phyloP scores from a whole-genome alignment of 176 grass and related monocot species.

The Hyparrhenia diplandra region DNA sequence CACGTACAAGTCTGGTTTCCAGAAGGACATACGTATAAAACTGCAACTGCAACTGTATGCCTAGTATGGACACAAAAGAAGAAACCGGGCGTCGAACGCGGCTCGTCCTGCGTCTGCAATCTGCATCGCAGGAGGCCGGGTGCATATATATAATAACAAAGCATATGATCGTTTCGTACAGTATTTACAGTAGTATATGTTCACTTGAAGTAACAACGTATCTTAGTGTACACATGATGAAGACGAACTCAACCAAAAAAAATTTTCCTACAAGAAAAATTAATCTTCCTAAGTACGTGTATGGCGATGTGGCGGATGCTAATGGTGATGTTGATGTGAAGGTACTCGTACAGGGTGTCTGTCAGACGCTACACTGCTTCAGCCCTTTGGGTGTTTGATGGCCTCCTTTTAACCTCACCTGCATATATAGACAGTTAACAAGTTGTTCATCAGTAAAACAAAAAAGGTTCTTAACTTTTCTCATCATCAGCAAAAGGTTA shows the following conservation, averaged over 20 bases:
- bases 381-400: conserved; percentile 49
- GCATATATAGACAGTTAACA: neutral
- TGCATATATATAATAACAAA: neutral
- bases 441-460: neutral
- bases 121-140: conserved; percentile 42
- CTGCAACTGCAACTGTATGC: too few species aligned
- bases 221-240: neutral
- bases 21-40: neutral
- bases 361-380: conserved; percentile 51
- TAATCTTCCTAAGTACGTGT: neutral
- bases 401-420: conserved; percentile 69
- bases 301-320: neutral
- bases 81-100: neutral
- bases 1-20: neutral
- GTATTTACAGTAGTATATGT: conserved; percentile 30
- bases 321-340: neutral
- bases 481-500: neutral
- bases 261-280: neutral
- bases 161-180: neutral
- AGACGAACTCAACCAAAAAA: conserved; percentile 7
- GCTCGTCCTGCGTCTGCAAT: conserved; percentile 34
- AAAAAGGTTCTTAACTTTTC: neutral
- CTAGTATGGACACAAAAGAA: neutral
- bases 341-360: neutral
- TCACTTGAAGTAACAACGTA: conserved; percentile 4